Evolutionary conservation across 345 rosid genomes (phyloP), one percentile per base, ranked within the genome.

Genomic region (Nephelium lappaceum): DNA sequence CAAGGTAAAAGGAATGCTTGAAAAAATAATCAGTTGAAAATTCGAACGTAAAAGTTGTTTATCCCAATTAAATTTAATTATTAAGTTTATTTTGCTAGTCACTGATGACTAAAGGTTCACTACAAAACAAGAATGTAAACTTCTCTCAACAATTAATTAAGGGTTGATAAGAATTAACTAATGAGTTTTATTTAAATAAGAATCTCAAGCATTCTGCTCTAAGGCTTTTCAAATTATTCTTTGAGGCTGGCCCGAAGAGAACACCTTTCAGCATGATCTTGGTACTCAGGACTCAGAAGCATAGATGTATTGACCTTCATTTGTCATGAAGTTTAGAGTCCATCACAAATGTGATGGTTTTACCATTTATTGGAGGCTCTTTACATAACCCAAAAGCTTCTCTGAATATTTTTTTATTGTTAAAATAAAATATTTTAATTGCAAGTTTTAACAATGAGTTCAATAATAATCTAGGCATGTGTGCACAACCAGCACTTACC

Each of bases 1-100:
- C 71, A 93, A 94, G 97, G 99, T 95, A 87, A 85, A 15, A 63
- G 39, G 27, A 80, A 3, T 75, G 16, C 1, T 41, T 53, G 25
- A 47, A 19, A 4, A 14, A 53, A 15, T 15, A 4, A 19, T 53
- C 0, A 21, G 18, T 53, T 15, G 64, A 60, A 19, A 60, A n/a
- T 60, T 6, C 5, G 21, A 60, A 19, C 9, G 10, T 8, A 3
- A n/a, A 55, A 25, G 41, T 23, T 31, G 8, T 8, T 71, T 14
- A 58, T 19, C 47, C 31, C 43, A 43, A 9, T 25, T 31, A 1
- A 11, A n/a, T 58, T 19, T 21, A 8, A 57, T 49, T 49, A 49
- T 58, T 21, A n/a, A n/a, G 64, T 23, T 21, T 60, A 60, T 3
- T 51, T 60, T 60, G 25, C 64, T 60, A 7, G 64, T 60, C 19